Percentiles rank a stretch among this genome's conserved stretches.
Conservation (phyloP, 352 stramenopile species). For the Pythium oligandrum region DNA sequence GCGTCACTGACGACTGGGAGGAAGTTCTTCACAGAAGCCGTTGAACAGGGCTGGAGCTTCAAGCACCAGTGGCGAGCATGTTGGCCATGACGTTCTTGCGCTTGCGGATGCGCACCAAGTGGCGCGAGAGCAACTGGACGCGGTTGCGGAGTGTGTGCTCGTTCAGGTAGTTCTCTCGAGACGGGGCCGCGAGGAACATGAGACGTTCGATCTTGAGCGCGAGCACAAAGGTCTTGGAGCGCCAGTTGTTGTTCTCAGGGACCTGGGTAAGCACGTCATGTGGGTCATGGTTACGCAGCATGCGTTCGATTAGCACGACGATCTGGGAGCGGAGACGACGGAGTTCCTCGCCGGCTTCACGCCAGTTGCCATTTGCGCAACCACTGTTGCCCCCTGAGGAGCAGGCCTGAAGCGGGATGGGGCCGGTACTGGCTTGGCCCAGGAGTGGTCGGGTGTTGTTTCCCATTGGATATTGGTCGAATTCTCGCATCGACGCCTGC, state of each 20-base stretch:
- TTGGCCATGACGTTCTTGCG: slow-evolving; percentile 44
- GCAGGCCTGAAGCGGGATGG: no score
- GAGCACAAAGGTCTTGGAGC: slow-evolving; percentile 50
- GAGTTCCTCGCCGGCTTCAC: slow-evolving; percentile 31
- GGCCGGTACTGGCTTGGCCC: no score
- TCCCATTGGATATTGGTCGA: slow-evolving; percentile 18
- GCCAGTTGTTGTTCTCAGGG: slow-evolving; percentile 55
- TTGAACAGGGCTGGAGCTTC: no score
- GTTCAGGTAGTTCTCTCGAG: slow-evolving; percentile 49
- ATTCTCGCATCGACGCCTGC: slow-evolving; percentile 40
- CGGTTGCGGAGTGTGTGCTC: slow-evolving; percentile 42
- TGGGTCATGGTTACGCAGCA: slow-evolving; percentile 46
- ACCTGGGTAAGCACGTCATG: slow-evolving; percentile 59
- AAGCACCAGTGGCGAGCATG: no score
- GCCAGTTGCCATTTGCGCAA: slow-evolving; percentile 23
- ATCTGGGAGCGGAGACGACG: slow-evolving; percentile 35
- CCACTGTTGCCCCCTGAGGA: no score
- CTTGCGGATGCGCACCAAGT: slow-evolving; percentile 52
- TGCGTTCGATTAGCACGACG: slow-evolving; percentile 48
- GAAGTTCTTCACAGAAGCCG: no score
- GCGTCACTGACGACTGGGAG: no score
- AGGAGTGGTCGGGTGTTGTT: slow-evolving; percentile 3
- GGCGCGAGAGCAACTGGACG: slow-evolving; percentile 47
- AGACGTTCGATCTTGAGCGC: slow-evolving; percentile 62
- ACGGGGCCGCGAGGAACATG: slow-evolving; percentile 56